These are phyloP conservation scores for Blastomyces percursus DNA, from an alignment of 2,329 filamentous ascomycete species.

Conservation along the genomic window DNA sequence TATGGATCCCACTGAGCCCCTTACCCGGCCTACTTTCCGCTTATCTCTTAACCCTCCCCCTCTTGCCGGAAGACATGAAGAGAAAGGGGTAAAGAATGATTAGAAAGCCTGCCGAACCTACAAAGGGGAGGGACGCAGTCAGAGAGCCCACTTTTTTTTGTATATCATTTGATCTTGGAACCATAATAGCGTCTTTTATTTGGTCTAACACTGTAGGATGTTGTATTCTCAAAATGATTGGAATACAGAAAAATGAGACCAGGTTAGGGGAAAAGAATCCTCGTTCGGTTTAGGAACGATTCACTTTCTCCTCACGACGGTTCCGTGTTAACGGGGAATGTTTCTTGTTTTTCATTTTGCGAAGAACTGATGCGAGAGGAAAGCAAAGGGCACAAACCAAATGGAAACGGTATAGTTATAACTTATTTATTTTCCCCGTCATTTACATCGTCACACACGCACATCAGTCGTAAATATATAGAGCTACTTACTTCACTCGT, in stretches of 20 bases:
- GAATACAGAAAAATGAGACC: background rate
- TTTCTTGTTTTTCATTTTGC: background rate
- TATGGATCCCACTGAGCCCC: slow-evolving; percentile 10
- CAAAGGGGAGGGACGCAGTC: slow-evolving; percentile 11
- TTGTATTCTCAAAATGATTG: background rate
- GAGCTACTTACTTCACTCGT: slow-evolving; percentile 25
- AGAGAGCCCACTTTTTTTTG: slow-evolving; percentile 11
- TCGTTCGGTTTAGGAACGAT: background rate
- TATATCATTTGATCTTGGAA: slow-evolving; percentile 14
- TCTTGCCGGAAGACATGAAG: background rate
- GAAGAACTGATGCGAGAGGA: background rate
- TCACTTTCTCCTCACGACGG: background rate
- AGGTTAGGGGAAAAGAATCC: background rate
- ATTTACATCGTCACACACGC: background rate
- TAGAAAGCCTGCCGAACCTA: background rate
- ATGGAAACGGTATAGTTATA: too few relatives aligned
- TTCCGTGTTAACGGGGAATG: background rate
- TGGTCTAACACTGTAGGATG: background rate
- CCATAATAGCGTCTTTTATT: background rate
- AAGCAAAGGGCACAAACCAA: background rate
- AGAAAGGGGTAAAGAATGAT: background rate
- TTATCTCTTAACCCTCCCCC: background rate
- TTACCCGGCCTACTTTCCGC: background rate
- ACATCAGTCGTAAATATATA: background rate
- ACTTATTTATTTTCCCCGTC: background rate